Conservation (phyloP, 2,329 filamentous ascomycete species). For the Aspergillus quadrilineatus region DNA sequence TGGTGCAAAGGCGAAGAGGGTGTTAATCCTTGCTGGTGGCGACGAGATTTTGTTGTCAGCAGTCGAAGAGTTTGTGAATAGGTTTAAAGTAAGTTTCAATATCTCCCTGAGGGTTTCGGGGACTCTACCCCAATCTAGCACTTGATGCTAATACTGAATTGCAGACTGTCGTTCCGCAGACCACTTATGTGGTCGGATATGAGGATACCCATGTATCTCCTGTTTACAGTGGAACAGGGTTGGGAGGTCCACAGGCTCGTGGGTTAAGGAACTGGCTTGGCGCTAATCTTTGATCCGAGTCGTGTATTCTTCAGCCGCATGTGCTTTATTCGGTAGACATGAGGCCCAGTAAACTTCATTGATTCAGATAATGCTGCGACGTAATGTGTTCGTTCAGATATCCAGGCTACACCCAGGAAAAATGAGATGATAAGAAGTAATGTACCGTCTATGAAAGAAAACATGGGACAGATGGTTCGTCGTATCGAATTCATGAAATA, state of each 20-base stretch:
- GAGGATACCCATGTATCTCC: conserved; percentile 33
- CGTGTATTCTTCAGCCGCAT: conserved; percentile 9
- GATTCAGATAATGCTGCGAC: no score
- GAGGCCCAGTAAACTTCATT: no score
- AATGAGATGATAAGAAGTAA: no score
- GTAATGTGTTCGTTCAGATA: no score
- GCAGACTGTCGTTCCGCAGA: conserved; percentile 32
- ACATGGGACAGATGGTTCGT: not conserved
- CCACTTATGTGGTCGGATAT: conserved; percentile 28
- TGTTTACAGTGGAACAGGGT: conserved; percentile 23
- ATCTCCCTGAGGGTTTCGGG: not conserved
- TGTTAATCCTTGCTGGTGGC: conserved; percentile 54
- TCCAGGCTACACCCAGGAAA: no score
- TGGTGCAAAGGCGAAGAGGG: conserved; percentile 46
- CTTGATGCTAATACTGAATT: not conserved
- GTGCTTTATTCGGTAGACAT: not conserved
- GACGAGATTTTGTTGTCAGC: conserved; percentile 53
- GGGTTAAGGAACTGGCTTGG: conserved; percentile 32
- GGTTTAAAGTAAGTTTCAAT: conserved; percentile 27
- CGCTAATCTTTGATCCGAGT: conserved; percentile 22
- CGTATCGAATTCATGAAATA: conserved; percentile 23
- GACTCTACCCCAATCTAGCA: no score
- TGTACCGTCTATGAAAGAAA: no score
- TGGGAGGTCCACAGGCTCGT: conserved; percentile 26
- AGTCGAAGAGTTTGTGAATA: conserved; percentile 33